Evolutionary conservation across 2,329 filamentous ascomycete species (phyloP).

Genomic region (Beauveria varroae): DNA sequence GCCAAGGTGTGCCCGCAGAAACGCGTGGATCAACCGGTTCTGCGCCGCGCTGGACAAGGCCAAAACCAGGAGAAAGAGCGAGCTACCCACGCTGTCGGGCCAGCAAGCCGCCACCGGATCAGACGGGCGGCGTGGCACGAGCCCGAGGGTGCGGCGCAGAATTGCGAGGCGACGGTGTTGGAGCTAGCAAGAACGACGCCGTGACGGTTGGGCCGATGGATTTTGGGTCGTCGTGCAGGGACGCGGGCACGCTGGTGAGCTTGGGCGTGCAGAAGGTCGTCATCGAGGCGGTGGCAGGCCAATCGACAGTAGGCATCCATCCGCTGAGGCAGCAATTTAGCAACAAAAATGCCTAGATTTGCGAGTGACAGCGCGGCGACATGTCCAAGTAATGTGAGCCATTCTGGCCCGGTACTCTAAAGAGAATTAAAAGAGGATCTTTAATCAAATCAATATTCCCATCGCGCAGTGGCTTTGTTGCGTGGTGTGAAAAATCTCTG

Average conservation of each 20-base stretch:
- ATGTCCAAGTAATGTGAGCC: background rate
- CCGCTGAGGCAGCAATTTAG: constrained; percentile 54
- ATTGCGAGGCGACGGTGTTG: constrained; percentile 38
- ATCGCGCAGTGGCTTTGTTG: no score
- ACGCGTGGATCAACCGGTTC: constrained; percentile 60
- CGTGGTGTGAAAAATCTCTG: background rate
- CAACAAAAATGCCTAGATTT: constrained; percentile 27
- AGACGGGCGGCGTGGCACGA: constrained; percentile 38
- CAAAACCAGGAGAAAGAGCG: constrained; percentile 20
- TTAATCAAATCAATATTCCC: no score
- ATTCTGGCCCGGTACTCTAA: background rate
- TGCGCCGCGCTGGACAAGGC: constrained; percentile 36
- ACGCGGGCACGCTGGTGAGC: constrained; percentile 47
- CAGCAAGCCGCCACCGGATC: constrained; percentile 45
- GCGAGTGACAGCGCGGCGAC: background rate
- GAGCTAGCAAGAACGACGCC: constrained; percentile 43
- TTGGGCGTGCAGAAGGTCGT: constrained; percentile 49
- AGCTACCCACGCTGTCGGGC: constrained; percentile 39
- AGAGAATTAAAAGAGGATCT: no score
- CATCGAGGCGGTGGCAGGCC: constrained; percentile 40
- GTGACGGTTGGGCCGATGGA: constrained; percentile 58
- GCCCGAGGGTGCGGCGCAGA: constrained; percentile 28
- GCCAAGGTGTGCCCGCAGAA: constrained; percentile 46
- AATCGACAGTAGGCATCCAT: constrained; percentile 46
- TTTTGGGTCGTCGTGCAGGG: constrained; percentile 50